phyloP scores from a whole-genome alignment of 257 asterid genomes.

The Solanum boliviense region DNA sequence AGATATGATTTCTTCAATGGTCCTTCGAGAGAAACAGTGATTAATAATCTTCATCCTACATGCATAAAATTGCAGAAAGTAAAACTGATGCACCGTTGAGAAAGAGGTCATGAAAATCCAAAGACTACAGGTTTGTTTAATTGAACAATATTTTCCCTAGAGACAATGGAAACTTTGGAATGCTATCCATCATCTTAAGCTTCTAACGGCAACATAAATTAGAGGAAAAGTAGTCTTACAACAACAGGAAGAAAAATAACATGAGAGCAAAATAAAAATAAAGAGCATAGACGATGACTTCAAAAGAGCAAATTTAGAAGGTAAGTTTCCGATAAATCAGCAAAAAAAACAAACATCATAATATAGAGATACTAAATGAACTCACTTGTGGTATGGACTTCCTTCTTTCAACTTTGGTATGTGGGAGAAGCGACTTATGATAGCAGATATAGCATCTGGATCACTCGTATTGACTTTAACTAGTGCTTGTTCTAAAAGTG shows the following conservation, averaged over 20 bases:
- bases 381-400: slow-evolving; percentile 53
- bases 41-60: slow-evolving; percentile 54
- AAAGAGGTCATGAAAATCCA: neutral
- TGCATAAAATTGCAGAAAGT: neutral
- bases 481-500: slow-evolving; percentile 47
- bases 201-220: neutral
- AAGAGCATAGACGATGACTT: neutral
- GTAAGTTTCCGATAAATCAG: neutral
- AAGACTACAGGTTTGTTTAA: neutral
- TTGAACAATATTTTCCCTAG: neutral
- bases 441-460: slow-evolving; percentile 46
- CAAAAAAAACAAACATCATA: neutral
- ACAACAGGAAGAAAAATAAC: neutral
- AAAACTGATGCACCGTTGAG: neutral
- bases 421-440: slow-evolving; percentile 39
- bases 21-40: slow-evolving; percentile 57
- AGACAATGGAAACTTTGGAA: neutral
- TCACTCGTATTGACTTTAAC: slow-evolving; percentile 45
- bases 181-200: neutral
- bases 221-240: neutral
- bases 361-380: neutral
- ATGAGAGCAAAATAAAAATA: no score
- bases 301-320: neutral
- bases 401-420: slow-evolving; percentile 46
- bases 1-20: slow-evolving; percentile 52